Percentiles rank a stretch among this genome's conserved stretches.
phyloP scores from a whole-genome alignment of 192 early-diverging fungal species.

The Jimgerdemannia lactiflua region DNA sequence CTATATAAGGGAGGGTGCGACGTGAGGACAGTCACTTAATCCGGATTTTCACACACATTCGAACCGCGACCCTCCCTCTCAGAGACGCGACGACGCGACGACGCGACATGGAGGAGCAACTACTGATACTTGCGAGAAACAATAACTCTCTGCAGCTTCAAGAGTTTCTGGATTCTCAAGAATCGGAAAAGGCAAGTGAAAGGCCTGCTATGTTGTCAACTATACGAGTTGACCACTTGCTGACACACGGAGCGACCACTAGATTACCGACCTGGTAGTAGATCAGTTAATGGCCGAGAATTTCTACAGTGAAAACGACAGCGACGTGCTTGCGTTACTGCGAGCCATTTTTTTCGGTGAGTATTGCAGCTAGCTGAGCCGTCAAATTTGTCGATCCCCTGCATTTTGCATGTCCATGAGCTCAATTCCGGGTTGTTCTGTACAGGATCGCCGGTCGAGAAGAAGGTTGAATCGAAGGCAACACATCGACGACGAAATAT shows the following conservation, averaged over 20 bases:
- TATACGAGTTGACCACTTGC: neutral
- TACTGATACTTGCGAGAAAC: neutral
- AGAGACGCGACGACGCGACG: neutral
- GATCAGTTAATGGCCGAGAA: neutral
- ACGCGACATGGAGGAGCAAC: neutral
- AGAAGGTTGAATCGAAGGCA: neutral
- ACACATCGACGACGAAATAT: neutral
- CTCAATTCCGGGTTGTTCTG: neutral
- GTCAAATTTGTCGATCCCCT: neutral
- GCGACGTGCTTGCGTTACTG: neutral
- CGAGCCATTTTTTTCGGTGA: neutral
- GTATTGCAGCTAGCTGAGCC: neutral
- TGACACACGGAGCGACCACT: neutral
- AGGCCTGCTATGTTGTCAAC: neutral
- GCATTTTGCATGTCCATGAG: neutral
- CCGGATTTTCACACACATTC: no score
- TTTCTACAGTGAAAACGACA: neutral
- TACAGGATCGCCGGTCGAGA: neutral
- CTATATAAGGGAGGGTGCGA: no score
- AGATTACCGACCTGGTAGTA: neutral
- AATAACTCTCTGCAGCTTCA: neutral
- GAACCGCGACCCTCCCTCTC: no score
- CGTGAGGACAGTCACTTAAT: no score
- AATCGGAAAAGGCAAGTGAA: neutral
- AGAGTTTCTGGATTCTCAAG: neutral